Evolutionary conservation across 495 filamentous ascomycete species (phyloP), one percentile per base, ranked within the genome.

Genomic region (Podospora pseudopauciseta): DNA sequence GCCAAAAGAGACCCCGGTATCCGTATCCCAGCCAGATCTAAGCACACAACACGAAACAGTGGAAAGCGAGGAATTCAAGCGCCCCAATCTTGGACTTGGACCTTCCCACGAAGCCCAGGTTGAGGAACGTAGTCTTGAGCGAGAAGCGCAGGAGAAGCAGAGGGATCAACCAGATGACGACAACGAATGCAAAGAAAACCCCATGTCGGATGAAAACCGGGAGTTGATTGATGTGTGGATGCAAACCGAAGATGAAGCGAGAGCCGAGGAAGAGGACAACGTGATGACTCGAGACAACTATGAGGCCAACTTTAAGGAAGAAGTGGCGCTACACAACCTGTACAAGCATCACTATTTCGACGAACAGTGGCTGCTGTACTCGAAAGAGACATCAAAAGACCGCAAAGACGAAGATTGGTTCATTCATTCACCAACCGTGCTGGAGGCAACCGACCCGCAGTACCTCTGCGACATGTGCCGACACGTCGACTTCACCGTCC

Each of bases 381-480:
- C 39, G 39, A 49, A 49, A 13, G 39, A 49, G 6, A 13, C 9
- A 9, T 5, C 39, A 16, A 3, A 49, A 16, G 9, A 6, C 5
- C 7, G 39, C 9, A 49, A 49, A 11, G 69, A 71, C 15, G 69
- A 67, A 49, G 69, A 71, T 27, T 71, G 69, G 69, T 71, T 68
- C 62, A 71, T 71, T 28, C 26, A 65, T 39, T 65, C 61, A 2
- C 69, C 69, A 7, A 11, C 32, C 0, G 27, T 65, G 11, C 44
- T 65, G 13, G 44, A 61, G 4, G 27, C 54, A 19, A 59, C n/a
- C 57, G 63, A 71, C 27, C 69, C 65, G 1, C 65, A 71, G 32
- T 71, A 71, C 26, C 63, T 71, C 2, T 71, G 69, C 62, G 69
- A 67, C 2, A 71, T 71, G 69, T 71, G 69, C 57, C 54, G 69